Conservation (phyloP, 441 rosid genomes). For the Eruca vesicaria region DNA sequence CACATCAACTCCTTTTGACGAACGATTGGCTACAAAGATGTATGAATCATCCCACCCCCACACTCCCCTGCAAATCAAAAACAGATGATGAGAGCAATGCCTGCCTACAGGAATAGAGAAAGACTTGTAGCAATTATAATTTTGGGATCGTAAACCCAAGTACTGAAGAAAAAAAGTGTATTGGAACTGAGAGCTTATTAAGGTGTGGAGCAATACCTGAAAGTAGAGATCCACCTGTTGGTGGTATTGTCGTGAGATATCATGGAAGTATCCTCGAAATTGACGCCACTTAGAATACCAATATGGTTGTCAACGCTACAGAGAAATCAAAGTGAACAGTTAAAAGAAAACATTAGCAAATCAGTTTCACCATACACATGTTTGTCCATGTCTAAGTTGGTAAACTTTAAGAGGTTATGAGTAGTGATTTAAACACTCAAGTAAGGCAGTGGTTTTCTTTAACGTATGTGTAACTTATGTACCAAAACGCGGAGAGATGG, state of each 20-base stretch:
- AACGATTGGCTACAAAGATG: slow-evolving; percentile 58
- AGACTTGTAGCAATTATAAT: background rate
- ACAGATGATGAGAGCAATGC: background rate
- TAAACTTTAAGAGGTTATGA: background rate
- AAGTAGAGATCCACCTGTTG: slow-evolving; percentile 64
- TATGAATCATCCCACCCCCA: slow-evolving; percentile 96
- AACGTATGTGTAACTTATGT: background rate
- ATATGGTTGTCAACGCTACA: slow-evolving; percentile 58
- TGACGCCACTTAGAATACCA: slow-evolving; percentile 53
- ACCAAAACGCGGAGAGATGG: background rate
- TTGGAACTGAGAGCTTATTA: background rate
- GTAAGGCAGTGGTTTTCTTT: background rate
- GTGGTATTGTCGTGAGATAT: slow-evolving; percentile 62
- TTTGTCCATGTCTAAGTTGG: background rate
- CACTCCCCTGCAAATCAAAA: slow-evolving; percentile 46
- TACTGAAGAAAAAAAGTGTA: background rate
- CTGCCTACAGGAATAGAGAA: background rate
- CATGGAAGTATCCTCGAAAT: slow-evolving; percentile 47
- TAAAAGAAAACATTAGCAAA: background rate
- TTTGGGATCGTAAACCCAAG: too few relatives aligned
- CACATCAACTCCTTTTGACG: slow-evolving; percentile 60
- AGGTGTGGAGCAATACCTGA: slow-evolving; percentile 48
- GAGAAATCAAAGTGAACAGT: background rate
- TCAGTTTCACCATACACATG: background rate
- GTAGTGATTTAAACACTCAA: background rate